Evolutionary conservation across 139 green algal genomes (phyloP).

Genomic region (Chlamydomonas sp.): DNA sequence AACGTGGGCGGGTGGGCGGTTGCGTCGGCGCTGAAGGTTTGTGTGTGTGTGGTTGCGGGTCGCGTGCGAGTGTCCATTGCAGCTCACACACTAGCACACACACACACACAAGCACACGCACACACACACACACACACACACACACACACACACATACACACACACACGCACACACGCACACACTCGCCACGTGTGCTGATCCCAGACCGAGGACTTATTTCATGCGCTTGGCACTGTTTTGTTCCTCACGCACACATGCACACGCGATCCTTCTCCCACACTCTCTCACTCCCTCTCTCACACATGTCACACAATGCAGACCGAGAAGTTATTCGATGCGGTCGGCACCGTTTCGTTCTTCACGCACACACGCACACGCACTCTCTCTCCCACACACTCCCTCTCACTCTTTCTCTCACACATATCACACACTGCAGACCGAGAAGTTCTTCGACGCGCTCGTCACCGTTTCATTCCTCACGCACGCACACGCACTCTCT

Average conservation of each 20-base stretch:
- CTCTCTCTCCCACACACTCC: neutral
- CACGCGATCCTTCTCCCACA: no score
- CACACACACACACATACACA: conserved; percentile 13
- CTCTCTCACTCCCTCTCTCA: no score
- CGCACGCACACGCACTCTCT: neutral
- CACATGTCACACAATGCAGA: neutral
- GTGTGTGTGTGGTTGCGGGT: no score
- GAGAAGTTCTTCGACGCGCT: conserved; percentile 74
- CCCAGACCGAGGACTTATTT: no score
- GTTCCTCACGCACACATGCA: no score
- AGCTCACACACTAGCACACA: neutral
- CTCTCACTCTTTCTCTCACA: no score
- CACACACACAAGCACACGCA: conserved; percentile 6
- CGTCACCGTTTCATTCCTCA: conserved; percentile 39
- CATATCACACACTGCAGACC: conserved; percentile 43
- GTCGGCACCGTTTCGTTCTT: no score
- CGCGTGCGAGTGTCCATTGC: no score
- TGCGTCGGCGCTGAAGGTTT: conserved; percentile 34
- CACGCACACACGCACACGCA: neutral
- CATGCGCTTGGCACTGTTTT: no score
- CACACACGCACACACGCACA: conserved; percentile 11
- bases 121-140: conserved; percentile 10
- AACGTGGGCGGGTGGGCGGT: conserved; percentile 46
- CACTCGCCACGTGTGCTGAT: neutral
- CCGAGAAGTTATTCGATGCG: neutral